Conservation (phyloP, 305 asterid species). For the Fraxinus platypoda region DNA sequence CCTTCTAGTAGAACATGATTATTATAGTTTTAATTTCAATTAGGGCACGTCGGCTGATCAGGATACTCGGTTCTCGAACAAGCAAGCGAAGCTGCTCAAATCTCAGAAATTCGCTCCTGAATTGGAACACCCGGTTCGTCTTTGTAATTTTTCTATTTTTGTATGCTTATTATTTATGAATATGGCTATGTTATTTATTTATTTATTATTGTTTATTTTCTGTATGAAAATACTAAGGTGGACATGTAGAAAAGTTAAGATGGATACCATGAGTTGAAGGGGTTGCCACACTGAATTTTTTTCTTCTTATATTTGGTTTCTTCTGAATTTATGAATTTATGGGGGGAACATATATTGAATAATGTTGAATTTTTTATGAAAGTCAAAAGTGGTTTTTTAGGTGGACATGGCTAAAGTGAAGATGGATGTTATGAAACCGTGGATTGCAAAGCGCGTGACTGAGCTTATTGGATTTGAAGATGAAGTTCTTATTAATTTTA, state of each 20-base stretch:
- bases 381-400: slow-evolving; percentile 33
- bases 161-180: not conserved
- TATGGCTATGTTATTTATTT: not conserved
- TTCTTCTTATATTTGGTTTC: slow-evolving; percentile 4
- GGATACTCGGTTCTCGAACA: slow-evolving; percentile 97
- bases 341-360: not conserved
- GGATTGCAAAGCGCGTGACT: slow-evolving; percentile 96
- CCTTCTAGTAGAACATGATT: not conserved
- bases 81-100: slow-evolving; percentile 89
- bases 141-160: not conserved
- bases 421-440: slow-evolving; percentile 93
- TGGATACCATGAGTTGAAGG: slow-evolving; percentile 10
- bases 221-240: slow-evolving; percentile 16
- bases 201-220: not conserved
- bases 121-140: slow-evolving; percentile 80
- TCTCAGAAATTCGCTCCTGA: slow-evolving; percentile 93
- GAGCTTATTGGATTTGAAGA: slow-evolving; percentile 97
- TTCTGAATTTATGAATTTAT: slow-evolving; percentile 9
- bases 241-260: slow-evolving; percentile 15
- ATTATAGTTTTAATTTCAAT: slow-evolving; percentile 9
- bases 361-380: slow-evolving; percentile 10
- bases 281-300: slow-evolving; percentile 3
- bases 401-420: slow-evolving; percentile 92
- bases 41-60: slow-evolving; percentile 98
- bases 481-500: slow-evolving; percentile 96